These are phyloP conservation scores for Clathrospora elynae DNA, from an alignment of 2,329 filamentous ascomycete genomes.

Conservation along the genomic window DNA sequence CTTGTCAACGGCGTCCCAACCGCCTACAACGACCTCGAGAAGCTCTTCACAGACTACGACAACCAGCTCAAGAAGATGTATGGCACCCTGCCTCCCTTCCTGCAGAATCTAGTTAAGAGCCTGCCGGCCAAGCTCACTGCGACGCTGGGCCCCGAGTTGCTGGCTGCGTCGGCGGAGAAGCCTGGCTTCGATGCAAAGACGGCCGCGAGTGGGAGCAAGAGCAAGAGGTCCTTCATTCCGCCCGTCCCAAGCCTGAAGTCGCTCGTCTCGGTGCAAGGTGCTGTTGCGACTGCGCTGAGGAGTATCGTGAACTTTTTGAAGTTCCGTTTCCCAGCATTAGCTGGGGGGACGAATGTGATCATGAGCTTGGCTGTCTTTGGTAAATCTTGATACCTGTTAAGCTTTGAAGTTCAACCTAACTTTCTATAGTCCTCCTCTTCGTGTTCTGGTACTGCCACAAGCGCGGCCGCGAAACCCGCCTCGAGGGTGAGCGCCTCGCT, in stretches of 20 bases:
- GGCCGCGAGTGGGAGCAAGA: slow-evolving; percentile 26
- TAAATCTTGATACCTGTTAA: slow-evolving; percentile 59
- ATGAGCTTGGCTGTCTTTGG: slow-evolving; percentile 87
- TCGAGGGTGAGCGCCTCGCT: slow-evolving; percentile 64
- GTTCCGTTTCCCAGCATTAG: slow-evolving; percentile 84
- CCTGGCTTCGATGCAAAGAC: slow-evolving; percentile 53
- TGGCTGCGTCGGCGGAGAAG: slow-evolving; percentile 78
- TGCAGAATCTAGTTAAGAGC: slow-evolving; percentile 85
- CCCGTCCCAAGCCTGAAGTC: slow-evolving; percentile 73
- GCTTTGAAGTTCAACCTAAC: slow-evolving; percentile 23
- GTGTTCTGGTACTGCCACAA: slow-evolving; percentile 99
- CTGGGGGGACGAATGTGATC: slow-evolving; percentile 83
- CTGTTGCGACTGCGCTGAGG: slow-evolving; percentile 79
- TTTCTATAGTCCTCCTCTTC: slow-evolving; percentile 72
- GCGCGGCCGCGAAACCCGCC: slow-evolving; percentile 81
- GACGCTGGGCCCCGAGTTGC: slow-evolving; percentile 76
- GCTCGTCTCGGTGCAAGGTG: slow-evolving; percentile 83
- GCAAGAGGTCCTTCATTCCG: slow-evolving; percentile 61
- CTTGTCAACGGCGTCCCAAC: slow-evolving; percentile 91
- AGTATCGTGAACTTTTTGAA: slow-evolving; percentile 91
- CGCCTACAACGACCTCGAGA: slow-evolving; percentile 86
- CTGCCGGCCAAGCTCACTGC: slow-evolving; percentile 81
- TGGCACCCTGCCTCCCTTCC: slow-evolving; percentile 71
- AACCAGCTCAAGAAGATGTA: slow-evolving; percentile 68
- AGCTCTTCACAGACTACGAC: slow-evolving; percentile 66